Percentiles rank a stretch among this genome's conserved stretches.
Evolutionary conservation across 2,329 filamentous ascomycete species (phyloP).

Genomic region (Clathrospora elynae): DNA sequence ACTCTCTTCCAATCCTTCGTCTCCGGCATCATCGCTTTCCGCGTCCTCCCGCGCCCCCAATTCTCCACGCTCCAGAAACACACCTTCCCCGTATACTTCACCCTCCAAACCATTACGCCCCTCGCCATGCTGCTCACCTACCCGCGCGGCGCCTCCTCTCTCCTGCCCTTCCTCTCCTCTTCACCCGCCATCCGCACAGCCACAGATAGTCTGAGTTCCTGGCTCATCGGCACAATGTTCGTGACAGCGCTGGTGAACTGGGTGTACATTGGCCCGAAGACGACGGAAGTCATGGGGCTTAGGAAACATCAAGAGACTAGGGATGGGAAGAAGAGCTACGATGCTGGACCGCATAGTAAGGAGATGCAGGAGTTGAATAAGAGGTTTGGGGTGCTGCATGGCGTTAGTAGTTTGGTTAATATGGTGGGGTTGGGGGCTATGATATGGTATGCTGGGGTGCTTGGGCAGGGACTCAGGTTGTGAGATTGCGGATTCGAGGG

Average conservation of each 20-base stretch:
- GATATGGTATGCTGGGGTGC: slow-evolving; percentile 75
- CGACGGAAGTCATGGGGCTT: slow-evolving; percentile 73
- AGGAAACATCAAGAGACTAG: slow-evolving; percentile 83
- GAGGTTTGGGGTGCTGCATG: slow-evolving; percentile 76
- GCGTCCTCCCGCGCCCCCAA: slow-evolving; percentile 73
- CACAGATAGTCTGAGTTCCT: slow-evolving; percentile 31
- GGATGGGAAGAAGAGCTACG: slow-evolving; percentile 87
- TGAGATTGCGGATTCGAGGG: background rate
- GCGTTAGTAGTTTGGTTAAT: slow-evolving; percentile 80
- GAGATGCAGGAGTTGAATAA: slow-evolving; percentile 70
- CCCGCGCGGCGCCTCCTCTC: slow-evolving; percentile 52
- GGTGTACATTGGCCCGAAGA: slow-evolving; percentile 73
- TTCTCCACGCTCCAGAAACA: slow-evolving; percentile 78
- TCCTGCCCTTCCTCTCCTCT: slow-evolving; percentile 1
- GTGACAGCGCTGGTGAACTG: slow-evolving; percentile 74
- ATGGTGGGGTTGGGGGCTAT: slow-evolving; percentile 71
- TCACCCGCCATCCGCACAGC: slow-evolving; percentile 7
- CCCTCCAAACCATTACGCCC: slow-evolving; percentile 77
- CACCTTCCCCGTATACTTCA: slow-evolving; percentile 88
- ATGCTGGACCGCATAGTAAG: slow-evolving; percentile 76
- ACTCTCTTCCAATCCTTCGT: slow-evolving; percentile 88
- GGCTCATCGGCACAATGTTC: slow-evolving; percentile 72
- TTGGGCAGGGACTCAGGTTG: slow-evolving; percentile 55
- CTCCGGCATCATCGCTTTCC: slow-evolving; percentile 74
- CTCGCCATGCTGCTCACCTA: slow-evolving; percentile 77